A percentile compares a stretch with the other conserved stretches of the same genome.
These are phyloP conservation scores for Mortierella sp. DNA, from an alignment of 371 early-diverging fungal species.

Conservation along the genomic window DNA sequence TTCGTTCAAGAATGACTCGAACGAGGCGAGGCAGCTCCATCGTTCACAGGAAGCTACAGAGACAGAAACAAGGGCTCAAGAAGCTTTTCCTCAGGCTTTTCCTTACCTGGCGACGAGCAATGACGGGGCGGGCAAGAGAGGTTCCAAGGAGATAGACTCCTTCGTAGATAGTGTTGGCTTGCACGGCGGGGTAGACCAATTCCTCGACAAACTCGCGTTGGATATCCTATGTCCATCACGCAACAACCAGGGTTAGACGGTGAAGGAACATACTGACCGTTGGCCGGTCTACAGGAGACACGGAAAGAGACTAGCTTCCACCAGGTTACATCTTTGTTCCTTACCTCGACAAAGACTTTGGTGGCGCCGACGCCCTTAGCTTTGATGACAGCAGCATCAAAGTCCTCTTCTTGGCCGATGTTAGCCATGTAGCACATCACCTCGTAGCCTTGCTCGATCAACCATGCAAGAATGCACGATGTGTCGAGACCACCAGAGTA, in stretches of 20 bases:
- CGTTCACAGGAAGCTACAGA: neutral
- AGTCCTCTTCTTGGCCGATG: constrained; percentile 98
- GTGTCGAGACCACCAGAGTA: constrained; percentile 99
- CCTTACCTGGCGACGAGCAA: constrained; percentile 81
- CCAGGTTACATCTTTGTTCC: neutral
- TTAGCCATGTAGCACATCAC: constrained; percentile 97
- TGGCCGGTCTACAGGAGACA: too few relatives aligned
- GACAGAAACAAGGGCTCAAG: too few relatives aligned
- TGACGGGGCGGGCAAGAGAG: constrained; percentile 96
- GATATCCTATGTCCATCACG: constrained; percentile 70
- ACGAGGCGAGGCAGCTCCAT: neutral
- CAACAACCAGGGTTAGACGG: neutral
- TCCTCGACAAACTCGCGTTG: constrained; percentile 93
- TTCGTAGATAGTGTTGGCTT: constrained; percentile 96
- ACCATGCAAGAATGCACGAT: constrained; percentile 97
- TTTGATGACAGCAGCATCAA: constrained; percentile 92
- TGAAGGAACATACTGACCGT: constrained; percentile 2
- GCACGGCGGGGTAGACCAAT: constrained; percentile 91
- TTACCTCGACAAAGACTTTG: constrained; percentile 91
- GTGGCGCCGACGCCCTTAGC: constrained; percentile 93
- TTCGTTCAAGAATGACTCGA: neutral
- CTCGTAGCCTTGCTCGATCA: constrained; percentile 97
- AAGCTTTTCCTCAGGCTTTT: too few relatives aligned
- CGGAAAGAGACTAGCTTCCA: neutral
- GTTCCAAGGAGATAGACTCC: constrained; percentile 96